These are phyloP conservation scores for Albizia julibrissin DNA, from an alignment of 306 rosid species.

Conservation along the genomic window DNA sequence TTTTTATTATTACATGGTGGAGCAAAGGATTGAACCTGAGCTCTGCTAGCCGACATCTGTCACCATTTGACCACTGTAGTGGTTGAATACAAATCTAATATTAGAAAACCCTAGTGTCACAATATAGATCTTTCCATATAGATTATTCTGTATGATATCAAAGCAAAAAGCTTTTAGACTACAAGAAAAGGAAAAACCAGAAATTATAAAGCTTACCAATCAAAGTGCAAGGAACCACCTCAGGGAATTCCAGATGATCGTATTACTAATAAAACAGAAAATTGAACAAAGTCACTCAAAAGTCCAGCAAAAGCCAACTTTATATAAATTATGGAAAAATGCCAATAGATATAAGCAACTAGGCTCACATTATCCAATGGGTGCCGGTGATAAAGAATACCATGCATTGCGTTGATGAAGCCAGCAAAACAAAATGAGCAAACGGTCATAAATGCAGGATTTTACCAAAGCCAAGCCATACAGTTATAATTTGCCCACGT, in stretches of 20 bases:
- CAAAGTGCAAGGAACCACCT: slow-evolving; percentile 91
- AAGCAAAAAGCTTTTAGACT: not conserved
- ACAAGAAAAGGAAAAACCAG: not conserved
- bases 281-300: slow-evolving; percentile 20
- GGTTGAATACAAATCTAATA: not conserved
- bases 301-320: slow-evolving; percentile 12
- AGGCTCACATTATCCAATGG: slow-evolving; percentile 63
- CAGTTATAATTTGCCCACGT: not conserved
- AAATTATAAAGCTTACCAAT: slow-evolving; percentile 54
- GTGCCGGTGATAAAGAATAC: slow-evolving; percentile 68
- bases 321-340: not conserved
- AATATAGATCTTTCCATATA: not conserved
- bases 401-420: slow-evolving; percentile 75
- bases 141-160: not conserved
- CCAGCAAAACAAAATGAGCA: not conserved
- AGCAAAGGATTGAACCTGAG: not conserved
- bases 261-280: slow-evolving; percentile 47
- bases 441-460: slow-evolving; percentile 18
- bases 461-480: not conserved
- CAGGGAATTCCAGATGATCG: slow-evolving; percentile 94
- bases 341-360: not conserved
- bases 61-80: not conserved
- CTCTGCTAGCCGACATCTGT: not conserved
- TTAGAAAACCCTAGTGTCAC: not conserved
- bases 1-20: not conserved